phyloP scores from a whole-genome alignment of 306 rosid species.

The Sesbania bispinosa region DNA sequence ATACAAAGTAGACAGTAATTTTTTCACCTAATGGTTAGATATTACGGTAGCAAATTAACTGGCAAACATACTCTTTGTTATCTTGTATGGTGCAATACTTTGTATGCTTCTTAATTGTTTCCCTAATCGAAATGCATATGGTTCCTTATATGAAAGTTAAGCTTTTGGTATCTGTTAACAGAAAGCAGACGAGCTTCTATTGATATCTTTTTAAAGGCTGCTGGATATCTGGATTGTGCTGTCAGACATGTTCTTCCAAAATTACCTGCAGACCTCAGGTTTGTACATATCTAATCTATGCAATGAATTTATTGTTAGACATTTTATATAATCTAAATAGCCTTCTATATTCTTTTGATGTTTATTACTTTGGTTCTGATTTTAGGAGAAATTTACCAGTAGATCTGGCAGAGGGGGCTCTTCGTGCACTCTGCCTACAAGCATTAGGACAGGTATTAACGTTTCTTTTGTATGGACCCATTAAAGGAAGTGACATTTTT shows the following conservation, averaged over 20 bases:
- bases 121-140: not conserved
- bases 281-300: conserved; percentile 26
- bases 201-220: conserved; percentile 86
- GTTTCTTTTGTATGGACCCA: conserved; percentile 11
- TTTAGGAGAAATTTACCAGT: conserved; percentile 90
- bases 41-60: not conserved
- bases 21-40: not conserved
- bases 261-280: conserved; percentile 80
- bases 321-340: conserved; percentile 8
- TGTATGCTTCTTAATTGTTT: not conserved
- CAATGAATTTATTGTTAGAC: not conserved
- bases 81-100: not conserved
- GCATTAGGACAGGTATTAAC: conserved; percentile 85
- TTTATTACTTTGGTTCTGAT: conserved; percentile 25
- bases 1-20: not conserved
- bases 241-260: conserved; percentile 91
- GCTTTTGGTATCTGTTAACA: conserved; percentile 38
- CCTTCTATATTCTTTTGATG: conserved; percentile 9
- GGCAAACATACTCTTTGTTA: not conserved
- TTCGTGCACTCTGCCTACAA: conserved; percentile 89
- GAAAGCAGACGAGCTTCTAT: conserved; percentile 84
- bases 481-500: not conserved
- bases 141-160: not conserved
- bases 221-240: conserved; percentile 96
- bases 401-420: conserved; percentile 92